Evolutionary conservation across 495 filamentous ascomycete species (phyloP).

Genomic region (Penicillium psychrofluorescens): DNA sequence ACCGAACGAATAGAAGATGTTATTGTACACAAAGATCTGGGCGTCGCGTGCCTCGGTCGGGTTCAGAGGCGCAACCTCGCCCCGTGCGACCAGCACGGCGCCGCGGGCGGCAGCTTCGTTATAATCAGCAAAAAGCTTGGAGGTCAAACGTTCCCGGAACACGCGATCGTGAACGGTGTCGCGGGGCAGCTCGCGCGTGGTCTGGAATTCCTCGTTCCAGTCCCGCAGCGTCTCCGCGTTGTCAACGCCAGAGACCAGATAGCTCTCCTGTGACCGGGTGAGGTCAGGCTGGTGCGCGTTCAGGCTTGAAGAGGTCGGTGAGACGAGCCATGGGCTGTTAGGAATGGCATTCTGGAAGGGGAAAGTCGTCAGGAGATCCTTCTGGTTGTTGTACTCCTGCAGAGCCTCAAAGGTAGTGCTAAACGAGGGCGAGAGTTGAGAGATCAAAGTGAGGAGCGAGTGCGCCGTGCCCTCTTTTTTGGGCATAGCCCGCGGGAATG

Average conservation of each 20-base stretch:
- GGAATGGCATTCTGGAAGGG: constrained; percentile 91
- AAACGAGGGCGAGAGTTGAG: constrained; percentile 76
- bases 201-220: constrained; percentile 99
- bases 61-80: constrained; percentile 93
- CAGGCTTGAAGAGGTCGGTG: constrained; percentile 52
- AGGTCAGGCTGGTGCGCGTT: constrained; percentile 72
- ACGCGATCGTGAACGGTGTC: constrained; percentile 93
- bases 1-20: constrained; percentile 98
- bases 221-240: constrained; percentile 90
- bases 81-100: constrained; percentile 86
- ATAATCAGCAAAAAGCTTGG: constrained; percentile 96
- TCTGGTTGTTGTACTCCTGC: constrained; percentile 72
- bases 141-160: constrained; percentile 87
- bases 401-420: constrained; percentile 60
- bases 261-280: constrained; percentile 87
- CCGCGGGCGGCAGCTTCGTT: constrained; percentile 90
- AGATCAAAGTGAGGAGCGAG: constrained; percentile 77
- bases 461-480: constrained; percentile 64
- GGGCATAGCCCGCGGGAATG: constrained; percentile 60
- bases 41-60: constrained; percentile 88
- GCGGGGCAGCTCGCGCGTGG: constrained; percentile 84
- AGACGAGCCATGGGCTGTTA: constrained; percentile 86
- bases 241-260: constrained; percentile 80
- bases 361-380: constrained; percentile 86
- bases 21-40: constrained; percentile 99